Percentiles rank a stretch among this genome's conserved stretches.
These are phyloP conservation scores for Ilex aquifolium DNA, from an alignment of 257 asterid species.

Conservation along the genomic window DNA sequence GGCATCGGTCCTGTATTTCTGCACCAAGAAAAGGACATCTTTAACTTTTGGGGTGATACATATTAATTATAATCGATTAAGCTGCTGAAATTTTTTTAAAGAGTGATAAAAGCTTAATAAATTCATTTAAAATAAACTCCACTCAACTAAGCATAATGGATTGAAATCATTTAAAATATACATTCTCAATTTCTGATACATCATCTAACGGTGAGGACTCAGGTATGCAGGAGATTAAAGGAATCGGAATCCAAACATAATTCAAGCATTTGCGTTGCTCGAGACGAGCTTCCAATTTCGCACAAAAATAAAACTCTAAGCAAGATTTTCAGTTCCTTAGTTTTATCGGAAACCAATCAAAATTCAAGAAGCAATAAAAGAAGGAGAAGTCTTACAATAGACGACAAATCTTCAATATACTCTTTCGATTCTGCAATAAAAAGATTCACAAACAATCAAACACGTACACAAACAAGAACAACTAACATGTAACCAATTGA, in stretches of 20 bases:
- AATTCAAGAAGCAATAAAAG: neutral
- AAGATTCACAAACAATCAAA: neutral
- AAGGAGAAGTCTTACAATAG: slow-evolving; percentile 53
- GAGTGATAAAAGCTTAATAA: too few species aligned
- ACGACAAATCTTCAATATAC: slow-evolving; percentile 68
- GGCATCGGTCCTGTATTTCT: slow-evolving; percentile 71
- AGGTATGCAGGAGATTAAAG: neutral
- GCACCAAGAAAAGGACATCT: slow-evolving; percentile 14
- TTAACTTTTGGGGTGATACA: too few species aligned
- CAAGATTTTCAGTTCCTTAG: too few species aligned
- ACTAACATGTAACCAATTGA: neutral
- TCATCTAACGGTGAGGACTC: neutral
- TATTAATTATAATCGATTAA: too few species aligned
- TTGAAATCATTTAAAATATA: too few species aligned
- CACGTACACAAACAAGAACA: slow-evolving; percentile 11
- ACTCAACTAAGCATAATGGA: too few species aligned
- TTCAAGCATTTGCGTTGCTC: too few species aligned
- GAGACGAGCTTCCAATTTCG: too few species aligned
- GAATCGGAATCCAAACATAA: neutral
- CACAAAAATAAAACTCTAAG: too few species aligned
- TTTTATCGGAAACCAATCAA: neutral
- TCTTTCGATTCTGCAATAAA: slow-evolving; percentile 48
- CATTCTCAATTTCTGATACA: neutral
- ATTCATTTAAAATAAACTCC: too few species aligned
- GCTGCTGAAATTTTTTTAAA: too few species aligned